Percentiles rank a stretch among this genome's conserved stretches.
Conservation (phyloP, 129 eudicot genomes). For the Tagetes erecta region DNA sequence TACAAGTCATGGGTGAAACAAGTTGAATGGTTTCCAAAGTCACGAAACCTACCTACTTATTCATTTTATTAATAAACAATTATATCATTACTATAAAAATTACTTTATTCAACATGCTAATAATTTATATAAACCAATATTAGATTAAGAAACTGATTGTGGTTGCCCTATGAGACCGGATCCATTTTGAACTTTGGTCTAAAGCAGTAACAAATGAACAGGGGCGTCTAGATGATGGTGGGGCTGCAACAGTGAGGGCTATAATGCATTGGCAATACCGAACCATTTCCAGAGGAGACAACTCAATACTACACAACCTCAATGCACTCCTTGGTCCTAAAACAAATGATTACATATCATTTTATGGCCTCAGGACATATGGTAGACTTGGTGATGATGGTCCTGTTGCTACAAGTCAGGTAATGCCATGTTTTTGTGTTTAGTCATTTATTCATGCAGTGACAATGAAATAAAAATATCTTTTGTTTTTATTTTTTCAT, state of each 20-base stretch:
- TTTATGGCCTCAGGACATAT: constrained; percentile 89
- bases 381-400: constrained; percentile 88
- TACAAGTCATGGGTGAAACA: constrained; percentile 4
- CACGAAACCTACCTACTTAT: background rate
- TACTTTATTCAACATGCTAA: background rate
- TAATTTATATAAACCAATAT: background rate
- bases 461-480: constrained; percentile 3
- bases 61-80: background rate
- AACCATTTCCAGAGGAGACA: constrained; percentile 82
- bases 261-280: constrained; percentile 99
- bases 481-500: constrained; percentile 5
- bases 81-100: background rate
- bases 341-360: constrained; percentile 85
- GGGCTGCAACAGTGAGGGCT: constrained; percentile 98
- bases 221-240: constrained; percentile 97
- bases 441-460: constrained; percentile 9
- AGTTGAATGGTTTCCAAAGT: background rate
- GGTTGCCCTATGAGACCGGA: background rate
- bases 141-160: background rate
- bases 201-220: constrained; percentile 27
- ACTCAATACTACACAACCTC: constrained; percentile 85
- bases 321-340: constrained; percentile 70
- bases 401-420: constrained; percentile 87
- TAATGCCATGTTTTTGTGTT: constrained; percentile 31
- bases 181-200: constrained; percentile 6